These are phyloP conservation scores for Crucibulum laeve DNA, from an alignment of 768 basidiomycete species.

Conservation along the genomic window DNA sequence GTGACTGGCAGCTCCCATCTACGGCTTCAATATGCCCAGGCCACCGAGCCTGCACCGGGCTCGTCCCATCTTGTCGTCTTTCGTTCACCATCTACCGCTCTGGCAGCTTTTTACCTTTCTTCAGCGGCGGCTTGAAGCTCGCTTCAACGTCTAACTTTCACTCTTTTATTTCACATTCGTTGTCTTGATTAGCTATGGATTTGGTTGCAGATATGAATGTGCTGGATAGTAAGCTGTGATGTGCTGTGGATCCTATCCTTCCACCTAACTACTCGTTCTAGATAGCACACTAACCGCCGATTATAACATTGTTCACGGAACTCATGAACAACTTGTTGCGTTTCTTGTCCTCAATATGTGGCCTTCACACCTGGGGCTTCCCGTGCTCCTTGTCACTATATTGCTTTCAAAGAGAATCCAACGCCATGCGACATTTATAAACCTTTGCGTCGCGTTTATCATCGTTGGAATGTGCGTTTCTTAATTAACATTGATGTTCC, in stretches of 20 bases:
- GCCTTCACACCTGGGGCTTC: constrained; percentile 47
- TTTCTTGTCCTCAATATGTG: constrained; percentile 45
- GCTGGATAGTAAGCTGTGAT: no score
- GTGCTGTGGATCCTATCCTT: not conserved
- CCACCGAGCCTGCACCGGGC: not conserved
- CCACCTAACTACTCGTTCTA: not conserved
- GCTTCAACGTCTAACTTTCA: constrained; percentile 9
- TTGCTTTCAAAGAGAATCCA: constrained; percentile 34
- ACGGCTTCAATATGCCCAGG: not conserved
- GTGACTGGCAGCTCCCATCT: no score
- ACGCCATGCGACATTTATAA: constrained; percentile 43
- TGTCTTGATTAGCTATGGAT: not conserved
- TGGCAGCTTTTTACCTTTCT: constrained; percentile 10
- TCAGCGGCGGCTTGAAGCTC: constrained; percentile 10
- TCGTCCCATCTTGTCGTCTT: not conserved
- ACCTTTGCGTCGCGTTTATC: constrained; percentile 40
- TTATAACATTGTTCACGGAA: constrained; percentile 37
- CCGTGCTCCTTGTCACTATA: constrained; percentile 35
- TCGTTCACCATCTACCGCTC: constrained; percentile 7
- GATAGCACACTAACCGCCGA: not conserved
- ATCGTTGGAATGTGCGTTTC: constrained; percentile 38
- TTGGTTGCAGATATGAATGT: no score
- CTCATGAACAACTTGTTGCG: constrained; percentile 30
- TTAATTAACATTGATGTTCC: not conserved
- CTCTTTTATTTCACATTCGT: not conserved